Base-by-base conservation (phyloP, 371 early-diverging fungal species). In the Dinochytrium kinnereticum region DNA sequence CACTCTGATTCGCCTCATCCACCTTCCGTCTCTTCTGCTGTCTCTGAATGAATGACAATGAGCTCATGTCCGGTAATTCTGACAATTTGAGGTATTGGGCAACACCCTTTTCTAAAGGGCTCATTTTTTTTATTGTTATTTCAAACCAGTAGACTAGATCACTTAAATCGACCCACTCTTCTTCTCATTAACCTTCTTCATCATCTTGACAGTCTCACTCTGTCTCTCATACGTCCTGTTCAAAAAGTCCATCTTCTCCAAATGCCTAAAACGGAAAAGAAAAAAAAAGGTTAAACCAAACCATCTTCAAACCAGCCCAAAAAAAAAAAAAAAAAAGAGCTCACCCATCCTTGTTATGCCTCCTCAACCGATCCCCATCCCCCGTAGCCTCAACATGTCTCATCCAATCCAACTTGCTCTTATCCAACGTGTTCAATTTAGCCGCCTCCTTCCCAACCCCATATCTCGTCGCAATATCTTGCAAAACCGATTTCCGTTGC, bases 401-500 rank as follows among this genome's bases (percentile, higher is more conserved):
- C 68, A 88, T 85, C 92, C 91, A 91, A 73, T 92, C 91, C 74
- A 88, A 68, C 71, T 90, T 90, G 44, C 90, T 89, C 70, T 91
- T 89, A 53, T 92, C 92, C 33, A 92, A 76, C 15, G 91, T 90
- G 59, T 90, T 91, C 74, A 91, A 82, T 70, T 90, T 91, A 17
- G 89, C 85, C 1, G 88, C 86, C 34, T 82, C 89, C 68, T 90
- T 88, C 70, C 76, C 73, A 10, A 90, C 84, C 1, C 88, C 88
- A 73, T 88, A 90, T 55, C 88, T 85, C 1, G 86, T 80, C 0
- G 89, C 89, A 0, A 92, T 74, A 7, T 85, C 86, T 7, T 69
- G 55, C 0, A 73, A 70, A 19, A 57, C 31, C 17, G 77, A 72
- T 73, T 70, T 69, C 1, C 71, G 69, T 31, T 38, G 64, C 15